phyloP scores from a whole-genome alignment of 352 stramenopile genomes.

The Phytopythium chamaehyphon region DNA sequence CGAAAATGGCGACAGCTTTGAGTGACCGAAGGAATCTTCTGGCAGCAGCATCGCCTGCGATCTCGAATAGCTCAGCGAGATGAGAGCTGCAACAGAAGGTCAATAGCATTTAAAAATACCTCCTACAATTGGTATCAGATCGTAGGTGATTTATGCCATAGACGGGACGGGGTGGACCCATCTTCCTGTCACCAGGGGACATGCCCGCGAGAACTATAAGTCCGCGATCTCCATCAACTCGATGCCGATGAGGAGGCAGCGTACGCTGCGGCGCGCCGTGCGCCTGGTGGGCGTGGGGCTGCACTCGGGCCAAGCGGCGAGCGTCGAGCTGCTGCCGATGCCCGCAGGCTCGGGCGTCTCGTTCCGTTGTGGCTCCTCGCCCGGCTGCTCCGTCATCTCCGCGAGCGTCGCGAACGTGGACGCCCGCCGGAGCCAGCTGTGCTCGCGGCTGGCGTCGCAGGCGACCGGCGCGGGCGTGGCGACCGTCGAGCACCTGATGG shows the following conservation, averaged over 20 bases:
- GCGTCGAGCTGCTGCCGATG: conserved; percentile 29
- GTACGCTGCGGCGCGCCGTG: conserved; percentile 42
- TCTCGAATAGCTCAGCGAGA: no score
- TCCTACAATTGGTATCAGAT: no score
- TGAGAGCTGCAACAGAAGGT: not conserved
- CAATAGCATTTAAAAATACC: no score
- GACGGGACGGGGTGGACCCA: no score
- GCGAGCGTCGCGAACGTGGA: conserved; percentile 36
- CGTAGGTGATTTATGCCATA: no score
- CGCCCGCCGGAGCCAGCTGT: conserved; percentile 41
- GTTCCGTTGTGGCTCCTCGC: conserved; percentile 14
- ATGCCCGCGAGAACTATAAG: no score
- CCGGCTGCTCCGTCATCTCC: conserved; percentile 6
- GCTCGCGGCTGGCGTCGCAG: conserved; percentile 35
- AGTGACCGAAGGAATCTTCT: no score
- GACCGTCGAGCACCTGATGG: conserved; percentile 71
- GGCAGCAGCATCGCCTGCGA: no score
- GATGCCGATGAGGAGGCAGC: conserved; percentile 32
- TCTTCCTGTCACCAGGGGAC: no score
- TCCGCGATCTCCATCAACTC: no score
- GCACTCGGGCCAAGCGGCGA: conserved; percentile 39
- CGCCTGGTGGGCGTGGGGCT: conserved; percentile 55
- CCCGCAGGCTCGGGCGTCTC: conserved; percentile 25
- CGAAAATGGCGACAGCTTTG: no score
- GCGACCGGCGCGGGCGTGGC: conserved; percentile 18